Evolutionary conservation across 2,329 filamentous ascomycete genomes (phyloP).

Genomic region (Cladosporium halotolerans): DNA sequence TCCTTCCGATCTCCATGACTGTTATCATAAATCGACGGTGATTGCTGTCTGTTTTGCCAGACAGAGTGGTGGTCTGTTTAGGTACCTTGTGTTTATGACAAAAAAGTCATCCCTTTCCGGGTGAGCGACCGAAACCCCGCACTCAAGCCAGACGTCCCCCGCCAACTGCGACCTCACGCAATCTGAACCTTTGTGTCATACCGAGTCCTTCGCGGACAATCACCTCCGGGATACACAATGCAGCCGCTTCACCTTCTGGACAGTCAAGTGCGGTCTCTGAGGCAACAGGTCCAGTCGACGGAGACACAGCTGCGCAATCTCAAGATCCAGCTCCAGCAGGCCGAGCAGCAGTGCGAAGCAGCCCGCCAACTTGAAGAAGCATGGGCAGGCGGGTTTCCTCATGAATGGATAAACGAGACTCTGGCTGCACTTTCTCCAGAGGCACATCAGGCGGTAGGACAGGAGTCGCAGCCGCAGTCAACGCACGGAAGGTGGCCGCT

Average conservation of each 20-base stretch:
- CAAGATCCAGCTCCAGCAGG: conserved; percentile 37
- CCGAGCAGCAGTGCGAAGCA: conserved; percentile 30
- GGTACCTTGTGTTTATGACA: no score
- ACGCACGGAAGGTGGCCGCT: conserved; percentile 57
- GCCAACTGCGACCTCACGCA: no score
- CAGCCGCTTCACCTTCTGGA: background rate
- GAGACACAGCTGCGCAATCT: conserved; percentile 37
- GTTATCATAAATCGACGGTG: no score
- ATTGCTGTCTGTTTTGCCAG: no score
- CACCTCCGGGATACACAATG: background rate
- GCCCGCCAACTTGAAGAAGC: conserved; percentile 23
- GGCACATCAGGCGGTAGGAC: background rate
- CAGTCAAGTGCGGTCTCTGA: conserved; percentile 32
- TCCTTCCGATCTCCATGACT: no score
- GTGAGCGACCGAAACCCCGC: no score
- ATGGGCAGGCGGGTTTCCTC: conserved; percentile 34
- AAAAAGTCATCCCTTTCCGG: no score
- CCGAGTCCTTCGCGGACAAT: no score
- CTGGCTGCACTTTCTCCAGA: conserved; percentile 28
- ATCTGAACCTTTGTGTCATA: no score
- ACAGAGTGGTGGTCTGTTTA: no score
- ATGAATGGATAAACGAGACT: conserved; percentile 39
- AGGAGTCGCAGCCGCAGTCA: background rate
- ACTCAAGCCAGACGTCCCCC: no score
- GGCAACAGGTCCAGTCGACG: conserved; percentile 37